Percentiles rank a stretch among this genome's conserved stretches.
Conservation (phyloP, 2,329 filamentous ascomycete species). For the Colletotrichum echinochloae region DNA sequence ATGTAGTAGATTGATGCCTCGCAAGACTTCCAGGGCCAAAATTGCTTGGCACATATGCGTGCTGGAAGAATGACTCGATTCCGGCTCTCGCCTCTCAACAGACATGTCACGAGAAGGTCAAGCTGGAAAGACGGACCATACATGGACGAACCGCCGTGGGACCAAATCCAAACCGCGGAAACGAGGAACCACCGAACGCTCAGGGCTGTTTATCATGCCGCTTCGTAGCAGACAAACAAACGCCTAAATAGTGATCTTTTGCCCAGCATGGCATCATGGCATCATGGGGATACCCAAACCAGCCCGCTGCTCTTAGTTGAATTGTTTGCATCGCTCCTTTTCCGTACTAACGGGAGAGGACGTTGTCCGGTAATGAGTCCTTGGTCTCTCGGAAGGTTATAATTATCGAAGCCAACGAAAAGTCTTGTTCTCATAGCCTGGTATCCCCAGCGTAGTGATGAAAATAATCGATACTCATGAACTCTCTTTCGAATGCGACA, state of each 20-base stretch:
- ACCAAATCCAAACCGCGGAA: background rate
- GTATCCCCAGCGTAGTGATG: background rate
- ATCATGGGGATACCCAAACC: background rate
- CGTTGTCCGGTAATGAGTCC: background rate
- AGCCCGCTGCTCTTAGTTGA: background rate
- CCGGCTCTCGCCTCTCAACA: background rate
- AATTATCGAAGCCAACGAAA: background rate
- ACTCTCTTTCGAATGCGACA: no score
- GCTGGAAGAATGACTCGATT: background rate
- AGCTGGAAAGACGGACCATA: background rate
- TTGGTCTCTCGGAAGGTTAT: background rate
- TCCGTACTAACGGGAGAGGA: background rate
- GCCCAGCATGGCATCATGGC: background rate
- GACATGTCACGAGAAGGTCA: background rate
- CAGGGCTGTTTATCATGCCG: background rate
- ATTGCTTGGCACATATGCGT: background rate
- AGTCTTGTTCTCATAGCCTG: accelerated
- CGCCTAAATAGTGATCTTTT: background rate
- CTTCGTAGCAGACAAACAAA: background rate
- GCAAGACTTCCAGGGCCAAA: background rate
- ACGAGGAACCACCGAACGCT: background rate
- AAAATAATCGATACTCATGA: background rate
- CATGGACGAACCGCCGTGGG: background rate
- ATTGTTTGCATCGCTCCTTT: background rate
- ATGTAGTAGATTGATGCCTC: background rate